Percentiles rank a stretch among this genome's conserved stretches.
phyloP scores from a whole-genome alignment of 2,329 filamentous ascomycete species.

The Aureobasidium mangrovei region DNA sequence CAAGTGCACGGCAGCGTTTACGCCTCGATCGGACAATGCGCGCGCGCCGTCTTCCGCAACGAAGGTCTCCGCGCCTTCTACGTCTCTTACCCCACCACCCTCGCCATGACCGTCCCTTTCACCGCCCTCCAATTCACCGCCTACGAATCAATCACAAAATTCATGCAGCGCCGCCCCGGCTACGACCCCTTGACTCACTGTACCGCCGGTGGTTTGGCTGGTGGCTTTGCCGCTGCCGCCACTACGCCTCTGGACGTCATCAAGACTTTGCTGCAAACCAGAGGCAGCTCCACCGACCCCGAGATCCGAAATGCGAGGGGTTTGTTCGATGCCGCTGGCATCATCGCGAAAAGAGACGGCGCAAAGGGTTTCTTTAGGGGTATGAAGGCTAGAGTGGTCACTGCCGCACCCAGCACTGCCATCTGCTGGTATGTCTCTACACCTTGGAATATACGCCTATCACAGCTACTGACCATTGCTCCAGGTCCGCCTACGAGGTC shows the following conservation, averaged over 20 bases:
- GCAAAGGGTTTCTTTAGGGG: slow-evolving; percentile 86
- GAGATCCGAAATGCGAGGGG: slow-evolving; percentile 82
- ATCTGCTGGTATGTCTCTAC: slow-evolving; percentile 76
- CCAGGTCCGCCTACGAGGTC: slow-evolving; percentile 57
- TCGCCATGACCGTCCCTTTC: slow-evolving; percentile 98
- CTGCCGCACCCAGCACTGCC: slow-evolving; percentile 97
- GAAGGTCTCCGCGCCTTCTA: slow-evolving; percentile 93
- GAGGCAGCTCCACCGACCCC: slow-evolving; percentile 70
- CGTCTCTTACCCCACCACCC: slow-evolving; percentile 93
- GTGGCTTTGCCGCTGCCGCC: slow-evolving; percentile 84
- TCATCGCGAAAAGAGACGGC: slow-evolving; percentile 78
- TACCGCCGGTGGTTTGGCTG: slow-evolving; percentile 81
- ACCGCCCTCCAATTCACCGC: slow-evolving; percentile 95
- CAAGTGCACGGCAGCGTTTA: slow-evolving; percentile 95
- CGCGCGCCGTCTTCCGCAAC: slow-evolving; percentile 72
- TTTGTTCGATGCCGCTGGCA: slow-evolving; percentile 65
- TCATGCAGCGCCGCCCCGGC: slow-evolving; percentile 68
- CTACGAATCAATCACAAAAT: slow-evolving; percentile 91
- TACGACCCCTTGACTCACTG: slow-evolving; percentile 96
- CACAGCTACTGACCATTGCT: slow-evolving; percentile 15
- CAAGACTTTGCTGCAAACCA: slow-evolving; percentile 92
- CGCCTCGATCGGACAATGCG: slow-evolving; percentile 78
- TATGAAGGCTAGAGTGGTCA: slow-evolving; percentile 80
- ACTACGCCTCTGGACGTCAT: slow-evolving; percentile 97
- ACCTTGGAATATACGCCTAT: neutral